Evolutionary conservation across 2,329 filamentous ascomycete genomes (phyloP).

Genomic region (Fonsecaea nubica): DNA sequence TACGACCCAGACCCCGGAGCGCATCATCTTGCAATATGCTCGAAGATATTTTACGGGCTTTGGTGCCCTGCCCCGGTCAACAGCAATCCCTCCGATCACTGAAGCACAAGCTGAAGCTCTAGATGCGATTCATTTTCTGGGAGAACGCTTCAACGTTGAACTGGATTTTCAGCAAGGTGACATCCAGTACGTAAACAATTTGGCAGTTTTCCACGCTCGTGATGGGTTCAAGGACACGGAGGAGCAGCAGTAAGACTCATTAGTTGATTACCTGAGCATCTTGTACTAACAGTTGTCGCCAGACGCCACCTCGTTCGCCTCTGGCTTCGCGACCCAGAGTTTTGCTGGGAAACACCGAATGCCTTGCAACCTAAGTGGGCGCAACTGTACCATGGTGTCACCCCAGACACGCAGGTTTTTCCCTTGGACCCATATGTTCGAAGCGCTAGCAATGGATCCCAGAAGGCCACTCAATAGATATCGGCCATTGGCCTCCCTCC

Average conservation of each 20-base stretch:
- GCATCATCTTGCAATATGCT: conserved; percentile 66
- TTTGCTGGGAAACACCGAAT: conserved; percentile 54
- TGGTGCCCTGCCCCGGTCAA: conserved; percentile 50
- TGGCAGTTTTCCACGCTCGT: conserved; percentile 60
- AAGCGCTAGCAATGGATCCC: conserved; percentile 33
- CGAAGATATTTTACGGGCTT: conserved; percentile 64
- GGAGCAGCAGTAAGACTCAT: conserved; percentile 47
- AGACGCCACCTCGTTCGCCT: conserved; percentile 56
- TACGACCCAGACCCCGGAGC: conserved; percentile 55
- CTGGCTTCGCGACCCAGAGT: conserved; percentile 57
- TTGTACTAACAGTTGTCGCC: not conserved
- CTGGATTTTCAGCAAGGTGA: conserved; percentile 58
- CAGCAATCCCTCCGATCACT: conserved; percentile 55
- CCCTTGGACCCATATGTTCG: conserved; percentile 50
- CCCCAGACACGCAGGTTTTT: conserved; percentile 50
- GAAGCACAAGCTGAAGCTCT: conserved; percentile 62
- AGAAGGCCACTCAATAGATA: conserved; percentile 16
- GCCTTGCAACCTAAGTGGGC: conserved; percentile 49
- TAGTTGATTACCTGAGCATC: not conserved
- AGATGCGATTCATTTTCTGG: conserved; percentile 59
- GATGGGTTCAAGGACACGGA: conserved; percentile 53
- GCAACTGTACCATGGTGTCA: conserved; percentile 51
- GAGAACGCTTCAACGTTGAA: conserved; percentile 51
- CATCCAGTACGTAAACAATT: conserved; percentile 60
- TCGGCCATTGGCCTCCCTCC: not conserved